Evolutionary conservation across 1,139 yeast genomes (phyloP), one percentile per base, ranked within the genome.

Genomic region (Yamadazyma membranifaciens): DNA sequence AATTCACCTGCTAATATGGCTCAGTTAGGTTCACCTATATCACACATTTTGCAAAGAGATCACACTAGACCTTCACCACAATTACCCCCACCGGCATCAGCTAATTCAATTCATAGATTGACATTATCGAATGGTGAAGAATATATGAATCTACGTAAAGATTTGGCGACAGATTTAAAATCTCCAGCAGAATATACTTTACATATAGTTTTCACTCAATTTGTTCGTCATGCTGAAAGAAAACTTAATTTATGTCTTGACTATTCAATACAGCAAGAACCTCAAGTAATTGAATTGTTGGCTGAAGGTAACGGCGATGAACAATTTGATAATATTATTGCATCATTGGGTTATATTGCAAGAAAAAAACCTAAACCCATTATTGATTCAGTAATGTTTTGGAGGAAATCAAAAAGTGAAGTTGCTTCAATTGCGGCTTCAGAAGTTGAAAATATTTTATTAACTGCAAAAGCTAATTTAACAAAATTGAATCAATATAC

Each of bases 331-430:
- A 81, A 85, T 52, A 85, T 89, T 41, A 80, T 94, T 22, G 80
- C 81, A 9, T 84, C 96, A 0, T 68, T 92, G 45, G 98, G 98
- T 2, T 88, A 87, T 57, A 87, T 92, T 31, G 95, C 98, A 1
- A 74, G 89, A 43, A 74, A 84, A 29, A 87, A 89, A 51, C 98
- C 98, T 0, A 91, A 89, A 55, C 96, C 97, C 0, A 97, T 94
- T 3, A 91, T 94, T 34, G 98, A 94, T 59, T 87, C 96, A 16
- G 96, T 92, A 44, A 91, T 94, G 98, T 91, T 87, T 57, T 92
- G 99, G 99, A 75, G 98, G 45, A 88, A 91, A 59, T 80, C 94
- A 4, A 72, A 92, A 59, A 82, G 94, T 24, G 97, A 91, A 51
- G 83, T 87, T 3, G 89, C 95, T 0, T 75, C 82, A 3, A 71